A percentile compares a stretch with the other conserved stretches of the same genome.
phyloP scores from a whole-genome alignment of 257 asterid species.

The Fraxinus pennsylvanica region DNA sequence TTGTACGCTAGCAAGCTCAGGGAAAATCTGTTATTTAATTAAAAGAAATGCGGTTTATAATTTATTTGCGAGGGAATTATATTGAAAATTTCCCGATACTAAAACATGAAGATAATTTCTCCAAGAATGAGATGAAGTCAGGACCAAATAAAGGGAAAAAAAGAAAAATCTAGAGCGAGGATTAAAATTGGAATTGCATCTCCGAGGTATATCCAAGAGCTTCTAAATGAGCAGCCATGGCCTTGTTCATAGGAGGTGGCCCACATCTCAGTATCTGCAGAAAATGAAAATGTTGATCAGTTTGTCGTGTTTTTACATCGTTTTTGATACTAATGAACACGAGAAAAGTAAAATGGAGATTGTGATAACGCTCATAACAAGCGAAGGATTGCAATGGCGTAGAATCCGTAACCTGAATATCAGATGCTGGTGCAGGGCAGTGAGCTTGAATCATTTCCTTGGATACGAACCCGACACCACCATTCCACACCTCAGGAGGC shows the following conservation, averaged over 20 bases:
- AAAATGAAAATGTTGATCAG: background rate
- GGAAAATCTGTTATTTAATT: background rate
- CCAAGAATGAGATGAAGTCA: background rate
- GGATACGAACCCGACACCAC: conserved; percentile 89
- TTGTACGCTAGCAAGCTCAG: background rate
- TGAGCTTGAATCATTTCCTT: conserved; percentile 88
- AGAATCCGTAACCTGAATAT: conserved; percentile 59
- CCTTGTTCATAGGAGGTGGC: conserved; percentile 98
- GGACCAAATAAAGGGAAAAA: background rate
- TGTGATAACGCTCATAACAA: no score
- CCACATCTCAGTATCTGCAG: conserved; percentile 88
- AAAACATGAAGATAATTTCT: background rate
- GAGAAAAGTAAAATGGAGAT: no score
- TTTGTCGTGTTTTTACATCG: background rate
- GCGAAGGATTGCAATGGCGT: background rate
- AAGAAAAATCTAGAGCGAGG: background rate
- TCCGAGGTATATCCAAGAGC: conserved; percentile 71
- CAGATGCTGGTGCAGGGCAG: conserved; percentile 85
- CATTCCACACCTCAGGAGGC: conserved; percentile 93
- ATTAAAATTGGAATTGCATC: conserved; percentile 84
- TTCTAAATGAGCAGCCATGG: conserved; percentile 90
- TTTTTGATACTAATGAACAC: background rate
- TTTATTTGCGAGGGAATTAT: background rate
- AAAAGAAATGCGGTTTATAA: background rate
- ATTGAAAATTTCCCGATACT: background rate